Base-by-base conservation (phyloP, 345 rosid genomes). In the Gossypium mustelinum region DNA sequence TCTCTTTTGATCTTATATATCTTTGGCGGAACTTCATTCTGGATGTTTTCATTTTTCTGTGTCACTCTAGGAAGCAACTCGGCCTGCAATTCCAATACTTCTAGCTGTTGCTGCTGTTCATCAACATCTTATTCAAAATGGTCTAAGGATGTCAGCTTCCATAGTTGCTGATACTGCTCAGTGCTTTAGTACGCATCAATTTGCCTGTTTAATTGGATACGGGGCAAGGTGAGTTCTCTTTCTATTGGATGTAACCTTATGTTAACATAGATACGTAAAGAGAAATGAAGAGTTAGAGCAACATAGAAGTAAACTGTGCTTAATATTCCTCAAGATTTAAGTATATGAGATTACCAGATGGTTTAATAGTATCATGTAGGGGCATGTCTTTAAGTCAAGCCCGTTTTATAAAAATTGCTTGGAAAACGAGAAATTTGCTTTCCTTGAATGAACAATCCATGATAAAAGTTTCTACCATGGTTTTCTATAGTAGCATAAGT, bases 181-280 rank as follows among this genome's bases (percentile, higher is more conserved):
- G 79, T 95, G 99, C 82, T 95, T 95, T 85, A 95, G 98, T 81
- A 95, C 99, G 4, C 99, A 95, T 90, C 99, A 95, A 54, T 95
- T 95, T 79, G 98, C 98, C 65, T 93, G 99, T 87, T 79, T 95
- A 84, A 90, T 95, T 75, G 99, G 98, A 81, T 93, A 91, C 84
- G 99, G 99, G 70, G 99, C 99, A 78, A 95, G 99, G 99, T 95
- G 64, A 16, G 68, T 68, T 25, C 77, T 60, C 66, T 77, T 13
- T 74, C 63, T 77, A 0, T 25, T 10, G 72, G 39, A 48, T 3
- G 27, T 20, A 55, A 11, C 10, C 60, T 1, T 20, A 20, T 56
- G 27, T 20, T 56, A 20, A 56, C 60, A 18, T 24, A 56, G 25
- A 56, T 56, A 9, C 4, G 20, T 18, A 9, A 18, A 56, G 11